phyloP scores from a whole-genome alignment of 108 stramenopile species.

The Pelagomonas calceolata region DNA sequence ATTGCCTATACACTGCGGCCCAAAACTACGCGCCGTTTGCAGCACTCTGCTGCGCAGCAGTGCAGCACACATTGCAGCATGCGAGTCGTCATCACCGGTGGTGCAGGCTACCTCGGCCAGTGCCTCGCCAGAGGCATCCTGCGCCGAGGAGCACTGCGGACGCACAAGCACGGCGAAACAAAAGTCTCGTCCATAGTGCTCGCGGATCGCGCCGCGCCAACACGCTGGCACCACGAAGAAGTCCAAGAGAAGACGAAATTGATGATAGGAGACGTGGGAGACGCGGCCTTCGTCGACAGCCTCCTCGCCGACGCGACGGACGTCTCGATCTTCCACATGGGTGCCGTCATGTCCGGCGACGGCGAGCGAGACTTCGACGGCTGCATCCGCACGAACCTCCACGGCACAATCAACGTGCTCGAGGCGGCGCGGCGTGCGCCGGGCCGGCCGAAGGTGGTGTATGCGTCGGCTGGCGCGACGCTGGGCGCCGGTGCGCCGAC shows the following conservation, averaged over 20 bases:
- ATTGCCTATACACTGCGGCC: too few relatives aligned
- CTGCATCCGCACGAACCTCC: slow-evolving; percentile 34
- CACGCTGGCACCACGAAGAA: slow-evolving; percentile 19
- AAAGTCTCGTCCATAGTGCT: slow-evolving; percentile 32
- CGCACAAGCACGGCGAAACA: slow-evolving; percentile 13
- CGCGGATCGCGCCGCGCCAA: slow-evolving; percentile 16
- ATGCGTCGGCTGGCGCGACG: slow-evolving; percentile 42
- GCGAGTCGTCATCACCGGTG: slow-evolving; percentile 45
- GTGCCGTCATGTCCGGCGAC: slow-evolving; percentile 48
- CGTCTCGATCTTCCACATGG: slow-evolving; percentile 44
- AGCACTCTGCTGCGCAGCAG: too few relatives aligned
- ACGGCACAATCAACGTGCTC: slow-evolving; percentile 42
- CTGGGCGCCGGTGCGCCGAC: slow-evolving; percentile 35
- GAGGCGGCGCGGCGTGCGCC: slow-evolving; percentile 35
- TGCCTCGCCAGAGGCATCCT: slow-evolving; percentile 36
- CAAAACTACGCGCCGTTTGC: too few relatives aligned
- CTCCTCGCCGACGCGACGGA: slow-evolving; percentile 14
- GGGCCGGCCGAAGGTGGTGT: slow-evolving; percentile 36
- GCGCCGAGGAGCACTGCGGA: slow-evolving; percentile 15
- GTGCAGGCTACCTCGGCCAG: slow-evolving; percentile 54
- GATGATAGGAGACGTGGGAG: slow-evolving; percentile 32
- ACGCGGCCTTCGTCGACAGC: slow-evolving; percentile 27
- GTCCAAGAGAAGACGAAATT: slow-evolving; percentile 2
- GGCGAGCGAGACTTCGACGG: slow-evolving; percentile 40
- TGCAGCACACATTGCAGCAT: too few relatives aligned